Percentiles rank a stretch among this genome's conserved stretches.
phyloP scores from a whole-genome alignment of 2,329 filamentous ascomycete genomes.

The Trichoderma asperellum region DNA sequence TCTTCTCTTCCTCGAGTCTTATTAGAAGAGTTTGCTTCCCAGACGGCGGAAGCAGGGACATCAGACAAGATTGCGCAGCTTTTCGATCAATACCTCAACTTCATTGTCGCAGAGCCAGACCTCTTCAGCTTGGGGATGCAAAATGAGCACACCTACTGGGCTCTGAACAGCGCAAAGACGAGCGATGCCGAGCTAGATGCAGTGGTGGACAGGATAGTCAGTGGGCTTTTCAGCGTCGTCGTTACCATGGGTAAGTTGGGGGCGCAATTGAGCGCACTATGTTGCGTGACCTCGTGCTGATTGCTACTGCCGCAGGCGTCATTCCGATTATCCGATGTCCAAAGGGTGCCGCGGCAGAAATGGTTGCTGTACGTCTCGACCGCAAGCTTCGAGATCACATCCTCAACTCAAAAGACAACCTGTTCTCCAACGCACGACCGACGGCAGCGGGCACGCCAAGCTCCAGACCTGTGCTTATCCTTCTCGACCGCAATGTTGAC shows the following conservation, averaged over 20 bases:
- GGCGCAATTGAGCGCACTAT: too few species aligned
- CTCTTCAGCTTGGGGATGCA: constrained; percentile 93
- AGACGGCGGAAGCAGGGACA: constrained; percentile 82
- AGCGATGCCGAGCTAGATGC: constrained; percentile 87
- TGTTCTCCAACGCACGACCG: constrained; percentile 76
- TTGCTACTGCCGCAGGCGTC: constrained; percentile 58
- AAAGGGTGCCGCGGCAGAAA: constrained; percentile 88
- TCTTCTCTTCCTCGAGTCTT: constrained; percentile 88
- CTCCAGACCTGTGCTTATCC: constrained; percentile 84
- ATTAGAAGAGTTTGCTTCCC: constrained; percentile 90
- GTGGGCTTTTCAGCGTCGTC: constrained; percentile 93
- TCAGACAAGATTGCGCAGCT: constrained; percentile 90
- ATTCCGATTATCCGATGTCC: constrained; percentile 96
- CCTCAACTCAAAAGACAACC: constrained; percentile 95
- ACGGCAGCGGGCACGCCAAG: constrained; percentile 64
- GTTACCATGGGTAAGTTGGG: constrained; percentile 84
- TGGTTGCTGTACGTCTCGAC: constrained; percentile 92
- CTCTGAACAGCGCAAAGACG: constrained; percentile 90
- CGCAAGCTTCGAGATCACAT: constrained; percentile 95
- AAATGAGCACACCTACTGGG: constrained; percentile 89
- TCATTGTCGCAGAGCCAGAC: constrained; percentile 93
- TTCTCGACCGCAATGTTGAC: constrained; percentile 94
- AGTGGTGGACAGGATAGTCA: constrained; percentile 89
- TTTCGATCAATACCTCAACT: constrained; percentile 97
- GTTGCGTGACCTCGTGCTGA: not conserved